A percentile compares a stretch with the other conserved stretches of the same genome.
Evolutionary conservation across 192 early-diverging fungal genomes (phyloP).

Genomic region (Coemansia sp.): DNA sequence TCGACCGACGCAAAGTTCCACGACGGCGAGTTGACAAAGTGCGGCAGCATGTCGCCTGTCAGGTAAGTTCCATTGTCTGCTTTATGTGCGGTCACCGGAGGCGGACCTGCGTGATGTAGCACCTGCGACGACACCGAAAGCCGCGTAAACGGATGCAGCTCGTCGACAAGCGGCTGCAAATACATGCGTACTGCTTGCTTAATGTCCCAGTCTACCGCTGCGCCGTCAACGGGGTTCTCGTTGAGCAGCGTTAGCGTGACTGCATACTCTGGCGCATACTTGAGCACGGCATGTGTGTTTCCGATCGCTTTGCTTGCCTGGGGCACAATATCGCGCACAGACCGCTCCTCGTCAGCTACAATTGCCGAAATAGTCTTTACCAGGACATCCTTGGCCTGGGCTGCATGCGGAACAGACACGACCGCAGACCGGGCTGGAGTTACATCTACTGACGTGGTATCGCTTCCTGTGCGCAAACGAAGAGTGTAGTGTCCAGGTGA

Average conservation of each 20-base stretch:
- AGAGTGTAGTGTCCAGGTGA: constrained; percentile 42
- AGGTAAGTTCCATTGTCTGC: constrained; percentile 53
- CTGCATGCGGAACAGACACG: constrained; percentile 6
- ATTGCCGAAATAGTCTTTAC: constrained; percentile 12
- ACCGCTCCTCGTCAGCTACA: constrained; percentile 30
- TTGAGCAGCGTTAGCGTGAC: constrained; percentile 86
- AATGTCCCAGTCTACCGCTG: constrained; percentile 80
- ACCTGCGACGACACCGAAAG: constrained; percentile 83
- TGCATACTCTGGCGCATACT: constrained; percentile 83
- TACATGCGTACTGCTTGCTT: constrained; percentile 65
- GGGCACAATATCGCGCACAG: constrained; percentile 7
- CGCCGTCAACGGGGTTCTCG: constrained; percentile 67
- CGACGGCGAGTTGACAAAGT: constrained; percentile 94
- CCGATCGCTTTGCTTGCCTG: background rate
- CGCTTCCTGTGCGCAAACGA: constrained; percentile 9
- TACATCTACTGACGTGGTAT: constrained; percentile 1
- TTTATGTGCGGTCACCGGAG: constrained; percentile 66
- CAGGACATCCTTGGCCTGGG: background rate
- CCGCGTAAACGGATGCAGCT: constrained; percentile 65
- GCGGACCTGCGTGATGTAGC: constrained; percentile 74
- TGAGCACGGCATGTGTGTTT: constrained; percentile 63
- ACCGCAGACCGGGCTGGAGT: constrained; percentile 4
- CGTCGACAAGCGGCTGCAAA: constrained; percentile 72
- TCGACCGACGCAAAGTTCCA: constrained; percentile 94
- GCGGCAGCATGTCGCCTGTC: constrained; percentile 70